These are phyloP conservation scores for Plenodomus lindquistii DNA, from an alignment of 2,329 filamentous ascomycete genomes.

Conservation along the genomic window DNA sequence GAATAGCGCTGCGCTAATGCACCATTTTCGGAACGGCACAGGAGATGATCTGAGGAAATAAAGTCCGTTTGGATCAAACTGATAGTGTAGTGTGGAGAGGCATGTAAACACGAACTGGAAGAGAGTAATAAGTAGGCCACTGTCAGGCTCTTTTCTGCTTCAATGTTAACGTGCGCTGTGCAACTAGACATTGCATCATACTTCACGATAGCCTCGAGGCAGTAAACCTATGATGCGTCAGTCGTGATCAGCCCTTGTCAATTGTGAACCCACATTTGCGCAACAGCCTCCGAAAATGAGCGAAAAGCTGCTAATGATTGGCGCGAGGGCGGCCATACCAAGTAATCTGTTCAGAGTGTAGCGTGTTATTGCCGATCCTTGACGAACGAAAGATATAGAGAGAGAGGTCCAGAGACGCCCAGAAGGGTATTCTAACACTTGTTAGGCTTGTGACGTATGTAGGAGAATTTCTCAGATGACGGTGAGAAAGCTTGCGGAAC, in stretches of 20 bases:
- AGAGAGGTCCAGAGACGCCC: neutral
- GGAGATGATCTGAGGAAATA: conserved; percentile 76
- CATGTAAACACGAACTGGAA: conserved; percentile 65
- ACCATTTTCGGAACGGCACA: conserved; percentile 83
- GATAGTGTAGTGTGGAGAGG: conserved; percentile 54
- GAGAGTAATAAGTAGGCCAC: conserved; percentile 69
- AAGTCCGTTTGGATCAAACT: conserved; percentile 59
- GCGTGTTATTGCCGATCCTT: neutral
- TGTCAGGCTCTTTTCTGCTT: conserved; percentile 75
- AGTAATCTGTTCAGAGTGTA: neutral
- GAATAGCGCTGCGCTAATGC: conserved; percentile 87
- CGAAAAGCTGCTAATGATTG: conserved; percentile 64
- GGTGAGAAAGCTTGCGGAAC: neutral
- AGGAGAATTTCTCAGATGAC: neutral
- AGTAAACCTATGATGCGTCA: conserved; percentile 72
- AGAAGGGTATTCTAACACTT: neutral
- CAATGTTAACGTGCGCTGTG: conserved; percentile 16
- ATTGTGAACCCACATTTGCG: conserved; percentile 70
- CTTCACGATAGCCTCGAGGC: conserved; percentile 93
- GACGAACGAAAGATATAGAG: neutral
- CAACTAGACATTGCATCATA: conserved; percentile 54
- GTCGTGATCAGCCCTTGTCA: neutral
- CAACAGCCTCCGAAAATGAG: conserved; percentile 97
- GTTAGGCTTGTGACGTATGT: conserved; percentile 8
- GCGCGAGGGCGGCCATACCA: conserved; percentile 40